phyloP scores from a whole-genome alignment of 2,329 filamentous ascomycete genomes.

The Xylariaceae sp. region DNA sequence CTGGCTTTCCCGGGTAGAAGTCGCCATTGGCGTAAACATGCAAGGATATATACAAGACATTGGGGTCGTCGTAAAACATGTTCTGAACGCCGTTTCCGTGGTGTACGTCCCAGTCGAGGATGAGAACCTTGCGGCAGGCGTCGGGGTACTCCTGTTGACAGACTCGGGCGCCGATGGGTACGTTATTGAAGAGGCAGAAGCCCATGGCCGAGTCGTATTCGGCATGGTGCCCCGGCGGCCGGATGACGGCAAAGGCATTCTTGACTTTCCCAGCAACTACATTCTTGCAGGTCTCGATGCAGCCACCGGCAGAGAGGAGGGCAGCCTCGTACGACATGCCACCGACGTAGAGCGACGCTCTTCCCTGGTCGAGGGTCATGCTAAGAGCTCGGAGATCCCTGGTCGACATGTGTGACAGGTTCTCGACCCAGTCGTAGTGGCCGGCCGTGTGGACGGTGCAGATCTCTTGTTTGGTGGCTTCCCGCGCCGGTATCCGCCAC shows the following conservation, averaged over 20 bases:
- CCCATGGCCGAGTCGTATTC: conserved; percentile 83
- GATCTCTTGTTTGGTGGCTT: conserved; percentile 75
- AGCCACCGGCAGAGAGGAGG: conserved; percentile 79
- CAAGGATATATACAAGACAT: conserved; percentile 90
- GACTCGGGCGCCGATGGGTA: conserved; percentile 82
- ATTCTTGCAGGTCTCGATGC: conserved; percentile 93
- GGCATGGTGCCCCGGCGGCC: conserved; percentile 92
- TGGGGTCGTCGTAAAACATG: conserved; percentile 91
- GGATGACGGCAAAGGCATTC: conserved; percentile 92
- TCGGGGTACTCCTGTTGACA: conserved; percentile 79
- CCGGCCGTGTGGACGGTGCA: conserved; percentile 69
- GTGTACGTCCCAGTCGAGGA: conserved; percentile 85
- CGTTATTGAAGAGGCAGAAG: conserved; percentile 98
- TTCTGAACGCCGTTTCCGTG: conserved; percentile 92
- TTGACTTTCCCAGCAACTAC: conserved; percentile 79
- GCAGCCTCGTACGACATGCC: conserved; percentile 76
- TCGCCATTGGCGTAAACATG: conserved; percentile 79
- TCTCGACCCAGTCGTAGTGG: conserved; percentile 74
- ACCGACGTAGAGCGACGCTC: conserved; percentile 79
- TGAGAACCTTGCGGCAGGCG: conserved; percentile 78
- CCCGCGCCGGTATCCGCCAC: conserved; percentile 72
- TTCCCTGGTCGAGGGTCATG: conserved; percentile 52
- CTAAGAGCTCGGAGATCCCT: conserved; percentile 66
- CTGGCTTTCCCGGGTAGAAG: conserved; percentile 74
- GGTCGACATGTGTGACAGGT: conserved; percentile 47